A percentile compares a stretch with the other conserved stretches of the same genome.
These are phyloP conservation scores for Colletotrichum kahawae DNA, from an alignment of 2,329 filamentous ascomycete species.

Conservation along the genomic window DNA sequence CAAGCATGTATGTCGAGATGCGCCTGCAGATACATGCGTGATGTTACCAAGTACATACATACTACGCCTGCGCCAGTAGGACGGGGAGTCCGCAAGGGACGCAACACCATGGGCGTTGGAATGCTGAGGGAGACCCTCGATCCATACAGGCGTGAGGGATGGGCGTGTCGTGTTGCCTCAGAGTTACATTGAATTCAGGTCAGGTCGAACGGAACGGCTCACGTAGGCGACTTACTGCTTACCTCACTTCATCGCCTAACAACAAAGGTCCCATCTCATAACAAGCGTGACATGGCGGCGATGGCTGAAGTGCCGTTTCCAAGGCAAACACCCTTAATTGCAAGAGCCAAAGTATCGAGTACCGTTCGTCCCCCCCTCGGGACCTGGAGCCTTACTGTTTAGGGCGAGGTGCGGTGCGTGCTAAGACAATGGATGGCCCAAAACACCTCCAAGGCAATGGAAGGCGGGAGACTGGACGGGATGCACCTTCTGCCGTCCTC, in stretches of 20 bases:
- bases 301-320: background rate
- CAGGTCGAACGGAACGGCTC: too few species aligned
- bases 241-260: background rate
- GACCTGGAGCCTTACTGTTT: conserved; percentile 7
- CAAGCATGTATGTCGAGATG: background rate
- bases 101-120: background rate
- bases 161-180: background rate
- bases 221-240: background rate
- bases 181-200: background rate
- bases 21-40: background rate
- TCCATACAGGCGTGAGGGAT: background rate
- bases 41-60: background rate
- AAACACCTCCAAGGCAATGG: background rate
- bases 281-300: background rate
- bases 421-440: background rate
- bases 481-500: background rate
- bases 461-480: background rate
- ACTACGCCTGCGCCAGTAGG: background rate
- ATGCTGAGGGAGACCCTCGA: background rate
- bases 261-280: background rate
- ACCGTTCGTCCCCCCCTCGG: background rate
- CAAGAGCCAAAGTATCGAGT: background rate
- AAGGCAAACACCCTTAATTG: background rate
- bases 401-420: conserved; percentile 4
- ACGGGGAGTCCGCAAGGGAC: background rate